Percentiles rank a stretch among this genome's conserved stretches.
Evolutionary conservation across 352 stramenopile species (phyloP).

Genomic region (Globisporangium paroecandrum): DNA sequence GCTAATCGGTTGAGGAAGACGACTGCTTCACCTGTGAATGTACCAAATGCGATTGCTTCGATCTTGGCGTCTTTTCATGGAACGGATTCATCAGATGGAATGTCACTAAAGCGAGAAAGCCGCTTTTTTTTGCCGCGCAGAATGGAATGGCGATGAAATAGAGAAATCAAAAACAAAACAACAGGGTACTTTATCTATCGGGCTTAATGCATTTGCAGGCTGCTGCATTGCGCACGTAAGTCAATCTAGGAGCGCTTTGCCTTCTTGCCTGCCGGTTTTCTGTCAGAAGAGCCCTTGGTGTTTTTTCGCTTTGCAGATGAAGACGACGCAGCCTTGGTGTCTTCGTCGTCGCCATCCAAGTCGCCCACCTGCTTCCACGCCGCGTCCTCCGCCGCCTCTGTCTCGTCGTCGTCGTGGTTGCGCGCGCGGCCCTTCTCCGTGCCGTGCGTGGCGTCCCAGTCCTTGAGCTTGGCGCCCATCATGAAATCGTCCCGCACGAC

Average conservation of each 20-base stretch:
- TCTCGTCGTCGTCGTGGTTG: constrained; percentile 49
- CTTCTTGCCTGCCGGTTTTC: constrained; percentile 23
- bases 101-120: background rate
- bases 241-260: constrained; percentile 24
- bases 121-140: background rate
- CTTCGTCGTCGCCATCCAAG: constrained; percentile 53
- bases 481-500: constrained; percentile 86
- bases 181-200: constrained; percentile 8
- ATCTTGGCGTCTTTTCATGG: constrained; percentile 6
- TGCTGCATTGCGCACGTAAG: background rate
- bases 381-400: constrained; percentile 56
- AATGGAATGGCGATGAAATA: background rate
- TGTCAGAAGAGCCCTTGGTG: constrained; percentile 26
- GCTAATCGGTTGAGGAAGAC: background rate
- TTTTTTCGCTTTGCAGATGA: constrained; percentile 21
- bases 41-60: background rate
- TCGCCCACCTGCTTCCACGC: constrained; percentile 60
- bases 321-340: background rate
- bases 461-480: constrained; percentile 85
- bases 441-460: constrained; percentile 68
- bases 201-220: background rate
- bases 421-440: constrained; percentile 42
- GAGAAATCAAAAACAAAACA: background rate
- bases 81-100: background rate
- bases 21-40: background rate